These are phyloP conservation scores for Osmanthus fragrans DNA, from an alignment of 257 asterid genomes.

Conservation along the genomic window DNA sequence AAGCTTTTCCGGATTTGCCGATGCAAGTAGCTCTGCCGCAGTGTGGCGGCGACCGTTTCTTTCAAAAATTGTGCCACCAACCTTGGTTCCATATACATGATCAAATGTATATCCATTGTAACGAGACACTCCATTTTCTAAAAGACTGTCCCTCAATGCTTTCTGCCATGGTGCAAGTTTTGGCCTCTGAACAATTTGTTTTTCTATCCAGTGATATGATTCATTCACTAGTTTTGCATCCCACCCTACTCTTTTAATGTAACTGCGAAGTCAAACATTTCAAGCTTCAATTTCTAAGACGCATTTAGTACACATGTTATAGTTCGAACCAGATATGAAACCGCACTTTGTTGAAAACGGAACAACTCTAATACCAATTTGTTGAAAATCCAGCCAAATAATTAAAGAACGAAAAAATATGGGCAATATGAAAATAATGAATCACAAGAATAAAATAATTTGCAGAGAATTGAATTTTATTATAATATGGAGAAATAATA, in stretches of 20 bases:
- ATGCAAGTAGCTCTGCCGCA: slow-evolving; percentile 57
- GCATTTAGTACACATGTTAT: too few species aligned
- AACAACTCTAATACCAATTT: too few species aligned
- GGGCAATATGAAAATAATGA: too few species aligned
- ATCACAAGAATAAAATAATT: too few species aligned
- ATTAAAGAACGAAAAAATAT: too few species aligned
- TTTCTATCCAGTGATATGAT: slow-evolving; percentile 59
- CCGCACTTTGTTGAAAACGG: too few species aligned
- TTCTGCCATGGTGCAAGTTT: slow-evolving; percentile 44
- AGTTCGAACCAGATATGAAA: too few species aligned
- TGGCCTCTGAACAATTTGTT: slow-evolving; percentile 50
- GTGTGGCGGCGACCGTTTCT: slow-evolving; percentile 54
- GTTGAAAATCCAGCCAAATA: too few species aligned
- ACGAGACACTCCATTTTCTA: slow-evolving; percentile 53
- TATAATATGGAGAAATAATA: too few species aligned
- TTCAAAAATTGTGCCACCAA: slow-evolving; percentile 64
- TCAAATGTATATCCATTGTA: slow-evolving; percentile 62
- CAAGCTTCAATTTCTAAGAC: too few species aligned
- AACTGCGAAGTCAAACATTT: slow-evolving; percentile 28
- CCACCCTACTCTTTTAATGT: slow-evolving; percentile 47
- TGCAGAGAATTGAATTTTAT: too few species aligned
- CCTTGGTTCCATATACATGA: slow-evolving; percentile 59
- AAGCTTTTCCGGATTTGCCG: slow-evolving; percentile 42
- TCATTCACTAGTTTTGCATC: slow-evolving; percentile 50
- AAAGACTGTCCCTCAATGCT: slow-evolving; percentile 46